Evolutionary conservation across 225 moss, liverwort and hornwort species (phyloP).

Genomic region (Thuidium tamariscinum): DNA sequence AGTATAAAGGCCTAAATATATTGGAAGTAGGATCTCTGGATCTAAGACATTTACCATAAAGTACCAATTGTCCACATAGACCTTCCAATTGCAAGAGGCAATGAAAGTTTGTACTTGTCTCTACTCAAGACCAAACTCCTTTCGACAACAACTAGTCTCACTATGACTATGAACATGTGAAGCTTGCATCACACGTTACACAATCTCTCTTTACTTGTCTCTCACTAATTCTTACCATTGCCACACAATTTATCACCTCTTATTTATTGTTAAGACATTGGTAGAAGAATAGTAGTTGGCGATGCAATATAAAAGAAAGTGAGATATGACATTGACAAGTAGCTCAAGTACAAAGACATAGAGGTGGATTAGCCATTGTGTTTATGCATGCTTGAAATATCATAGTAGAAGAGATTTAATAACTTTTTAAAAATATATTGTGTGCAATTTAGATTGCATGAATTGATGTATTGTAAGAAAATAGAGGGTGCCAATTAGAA

Average conservation of each 20-base stretch:
- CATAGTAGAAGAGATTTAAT: background rate
- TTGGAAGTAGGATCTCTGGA: background rate
- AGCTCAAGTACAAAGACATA: background rate
- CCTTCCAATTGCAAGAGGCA: background rate
- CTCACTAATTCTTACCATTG: background rate
- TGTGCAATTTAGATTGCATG: background rate
- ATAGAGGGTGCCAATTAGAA: background rate
- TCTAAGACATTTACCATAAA: background rate
- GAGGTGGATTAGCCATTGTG: background rate
- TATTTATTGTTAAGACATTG: background rate
- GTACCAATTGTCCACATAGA: background rate
- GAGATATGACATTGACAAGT: background rate
- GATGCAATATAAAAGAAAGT: background rate
- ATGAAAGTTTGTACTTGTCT: background rate
- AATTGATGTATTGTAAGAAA: background rate
- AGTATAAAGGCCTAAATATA: background rate
- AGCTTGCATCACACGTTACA: background rate
- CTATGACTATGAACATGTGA: accelerated
- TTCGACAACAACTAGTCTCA: accelerated
- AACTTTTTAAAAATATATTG: background rate
- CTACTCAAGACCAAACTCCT: background rate
- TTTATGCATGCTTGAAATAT: background rate
- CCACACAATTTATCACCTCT: background rate
- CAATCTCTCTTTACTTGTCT: background rate
- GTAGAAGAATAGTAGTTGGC: background rate